Conservation (phyloP, 1,139 yeast species). For the Meyerozyma smithsonii region DNA sequence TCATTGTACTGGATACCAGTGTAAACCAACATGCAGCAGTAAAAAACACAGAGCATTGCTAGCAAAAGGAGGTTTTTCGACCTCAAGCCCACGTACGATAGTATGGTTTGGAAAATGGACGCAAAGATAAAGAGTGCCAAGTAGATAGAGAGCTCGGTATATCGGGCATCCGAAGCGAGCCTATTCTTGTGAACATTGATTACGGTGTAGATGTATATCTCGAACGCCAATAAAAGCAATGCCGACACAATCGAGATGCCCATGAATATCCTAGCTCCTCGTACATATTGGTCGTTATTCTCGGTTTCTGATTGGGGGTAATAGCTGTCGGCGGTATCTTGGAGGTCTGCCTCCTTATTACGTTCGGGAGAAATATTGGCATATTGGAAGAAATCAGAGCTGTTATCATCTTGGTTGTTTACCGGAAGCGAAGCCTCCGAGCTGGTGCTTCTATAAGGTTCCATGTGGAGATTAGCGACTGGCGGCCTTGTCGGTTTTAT, state of each 20-base stretch:
- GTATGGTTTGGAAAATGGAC: slow-evolving; percentile 30
- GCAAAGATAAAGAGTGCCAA: slow-evolving; percentile 45
- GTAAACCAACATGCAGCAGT: slow-evolving; percentile 46
- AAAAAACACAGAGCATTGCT: slow-evolving; percentile 39
- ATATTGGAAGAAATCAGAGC: slow-evolving; percentile 3
- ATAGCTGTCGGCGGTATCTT: background rate
- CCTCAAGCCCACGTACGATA: slow-evolving; percentile 35
- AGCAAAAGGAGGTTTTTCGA: slow-evolving; percentile 40
- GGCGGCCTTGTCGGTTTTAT: background rate
- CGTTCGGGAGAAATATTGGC: background rate
- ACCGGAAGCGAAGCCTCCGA: background rate
- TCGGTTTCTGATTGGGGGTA: background rate
- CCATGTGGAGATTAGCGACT: background rate
- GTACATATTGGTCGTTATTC: slow-evolving; percentile 7
- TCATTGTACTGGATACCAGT: slow-evolving; percentile 49
- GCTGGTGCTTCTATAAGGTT: background rate
- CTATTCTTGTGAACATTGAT: slow-evolving; percentile 25
- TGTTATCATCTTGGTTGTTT: background rate
- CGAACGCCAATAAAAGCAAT: slow-evolving; percentile 23
- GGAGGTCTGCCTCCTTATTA: background rate
- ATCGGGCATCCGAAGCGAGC: slow-evolving; percentile 15
- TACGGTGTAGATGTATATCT: slow-evolving; percentile 31
- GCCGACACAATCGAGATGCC: slow-evolving; percentile 28
- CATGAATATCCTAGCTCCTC: slow-evolving; percentile 18
- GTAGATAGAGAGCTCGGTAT: slow-evolving; percentile 17